Base-by-base conservation (phyloP, 2,329 filamentous ascomycete genomes). In the Epicoccum sorghinum region DNA sequence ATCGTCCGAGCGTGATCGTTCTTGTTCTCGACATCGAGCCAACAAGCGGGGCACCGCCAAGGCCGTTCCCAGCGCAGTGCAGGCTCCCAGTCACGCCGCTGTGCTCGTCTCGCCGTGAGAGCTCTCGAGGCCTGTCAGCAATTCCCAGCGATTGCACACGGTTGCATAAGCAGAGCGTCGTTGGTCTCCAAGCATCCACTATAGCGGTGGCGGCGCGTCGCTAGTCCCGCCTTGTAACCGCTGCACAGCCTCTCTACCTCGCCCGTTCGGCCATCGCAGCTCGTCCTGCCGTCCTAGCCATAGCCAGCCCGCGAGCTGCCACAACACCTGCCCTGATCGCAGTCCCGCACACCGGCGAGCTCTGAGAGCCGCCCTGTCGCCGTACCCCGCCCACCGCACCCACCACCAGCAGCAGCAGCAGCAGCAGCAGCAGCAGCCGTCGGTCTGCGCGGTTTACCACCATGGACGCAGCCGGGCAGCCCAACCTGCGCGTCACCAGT, bases 401-500 rank as follows among this genome's bases (percentile, higher is more conserved):
- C 27, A 27, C 5, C 8, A 27, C 25, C 25, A 27, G 25, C 25
- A 4, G 5, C 8, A 29, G 27, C 38, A 30, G 12, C 23, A 44
- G 22, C 22, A 30, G 42, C 44, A 33, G 14, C 50, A 42, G 37
- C 43, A 27, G 25, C 43, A 13, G 33, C 32, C 23, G 38, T 33
- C 50, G 36, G 44, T 44, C 44, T 44, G 50, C 38, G 49, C 49
- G 27, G 27, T 29, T 29, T 29, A 30, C 33, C 70, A 69, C 57
- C 68, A 79, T 79, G 76, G 78, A 80, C 67, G 72, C 74, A 41
- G 77, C 76, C 54, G 67, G 89, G 58, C 75, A 78, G 80, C 86
- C 91, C 72, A 98, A 97, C 79, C 82, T 98, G 73, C 88, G 93
- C 79, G 86, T 98, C 66, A 97, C 93, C 69, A 96, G 93, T 97